phyloP scores from a whole-genome alignment of 805 yeast species.

The Kodamaea nitidulidarum region DNA sequence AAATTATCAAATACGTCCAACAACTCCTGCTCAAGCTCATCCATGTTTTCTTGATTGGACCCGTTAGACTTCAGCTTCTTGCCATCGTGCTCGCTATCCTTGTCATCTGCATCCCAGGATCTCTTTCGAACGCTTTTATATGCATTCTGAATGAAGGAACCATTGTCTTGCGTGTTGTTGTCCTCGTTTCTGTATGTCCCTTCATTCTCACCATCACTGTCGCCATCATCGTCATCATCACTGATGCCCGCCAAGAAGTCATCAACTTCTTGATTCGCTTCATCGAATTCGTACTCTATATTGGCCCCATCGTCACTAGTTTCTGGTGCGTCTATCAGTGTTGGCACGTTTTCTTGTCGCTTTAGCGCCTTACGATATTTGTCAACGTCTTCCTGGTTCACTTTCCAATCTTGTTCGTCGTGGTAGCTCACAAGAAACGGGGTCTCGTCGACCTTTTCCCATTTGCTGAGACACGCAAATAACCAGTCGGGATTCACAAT shows the following conservation, averaged over 20 bases:
- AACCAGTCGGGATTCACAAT: conserved; percentile 94
- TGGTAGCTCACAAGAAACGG: conserved; percentile 54
- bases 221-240: conserved; percentile 31
- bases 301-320: conserved; percentile 10
- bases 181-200: conserved; percentile 18
- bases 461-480: conserved; percentile 74
- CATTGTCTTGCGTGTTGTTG: conserved; percentile 8
- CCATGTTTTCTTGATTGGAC: conserved; percentile 26
- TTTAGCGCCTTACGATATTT: conserved; percentile 36
- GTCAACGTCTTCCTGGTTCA: conserved; percentile 43
- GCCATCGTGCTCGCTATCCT: background rate
- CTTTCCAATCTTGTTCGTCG: conserved; percentile 41
- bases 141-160: conserved; percentile 12
- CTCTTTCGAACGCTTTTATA: conserved; percentile 11
- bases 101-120: conserved; percentile 10
- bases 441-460: conserved; percentile 67
- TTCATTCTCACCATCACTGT: conserved; percentile 13
- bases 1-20: conserved; percentile 52
- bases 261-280: conserved; percentile 43
- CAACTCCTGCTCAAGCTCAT: conserved; percentile 48
- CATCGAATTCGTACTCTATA: conserved; percentile 32
- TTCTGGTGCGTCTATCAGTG: background rate
- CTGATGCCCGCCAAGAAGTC: conserved; percentile 46
- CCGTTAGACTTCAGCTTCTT: conserved; percentile 3
- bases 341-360: conserved; percentile 7